Percentiles rank a stretch among this genome's conserved stretches.
Evolutionary conservation across 495 filamentous ascomycete species (phyloP).

Genomic region (Tuber melanosporum): DNA sequence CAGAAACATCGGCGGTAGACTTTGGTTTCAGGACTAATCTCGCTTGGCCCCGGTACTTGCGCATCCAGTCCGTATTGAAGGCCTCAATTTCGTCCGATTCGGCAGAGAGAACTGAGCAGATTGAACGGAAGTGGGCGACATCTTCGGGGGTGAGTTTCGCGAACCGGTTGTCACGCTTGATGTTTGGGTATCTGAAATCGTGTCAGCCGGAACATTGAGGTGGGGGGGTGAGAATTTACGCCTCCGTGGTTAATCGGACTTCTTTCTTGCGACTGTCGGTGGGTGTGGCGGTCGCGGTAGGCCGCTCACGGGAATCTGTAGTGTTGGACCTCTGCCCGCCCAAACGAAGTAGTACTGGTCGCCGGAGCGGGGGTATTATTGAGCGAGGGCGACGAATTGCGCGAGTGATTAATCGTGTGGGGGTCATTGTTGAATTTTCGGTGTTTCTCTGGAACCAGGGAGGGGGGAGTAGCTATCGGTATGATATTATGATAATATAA

Average conservation of each 20-base stretch:
- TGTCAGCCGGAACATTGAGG: neutral
- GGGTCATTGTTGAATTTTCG: conserved; percentile 19
- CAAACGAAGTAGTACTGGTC: conserved; percentile 6
- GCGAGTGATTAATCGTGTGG: conserved; percentile 24
- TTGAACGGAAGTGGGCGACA: conserved; percentile 67
- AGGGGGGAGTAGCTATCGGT: neutral
- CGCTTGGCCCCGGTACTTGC: conserved; percentile 90
- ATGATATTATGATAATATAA: neutral
- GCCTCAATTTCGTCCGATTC: conserved; percentile 70
- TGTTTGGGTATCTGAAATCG: conserved; percentile 59
- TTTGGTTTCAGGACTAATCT: conserved; percentile 78
- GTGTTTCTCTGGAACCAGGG: neutral
- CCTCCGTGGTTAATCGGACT: conserved; percentile 71
- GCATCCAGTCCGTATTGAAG: conserved; percentile 98
- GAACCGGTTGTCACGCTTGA: conserved; percentile 72
- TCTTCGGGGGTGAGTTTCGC: conserved; percentile 63
- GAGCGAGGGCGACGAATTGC: conserved; percentile 9
- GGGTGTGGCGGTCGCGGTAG: conserved; percentile 9
- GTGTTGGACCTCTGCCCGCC: conserved; percentile 6
- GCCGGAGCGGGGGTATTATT: neutral
- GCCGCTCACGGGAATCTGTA: conserved; percentile 19
- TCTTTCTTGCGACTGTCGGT: conserved; percentile 43
- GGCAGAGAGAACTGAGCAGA: conserved; percentile 64
- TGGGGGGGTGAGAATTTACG: conserved; percentile 44
- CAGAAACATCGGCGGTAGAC: conserved; percentile 74